phyloP scores from a whole-genome alignment of 2,329 filamentous ascomycete species.

The Trichoderma citrinoviride region DNA sequence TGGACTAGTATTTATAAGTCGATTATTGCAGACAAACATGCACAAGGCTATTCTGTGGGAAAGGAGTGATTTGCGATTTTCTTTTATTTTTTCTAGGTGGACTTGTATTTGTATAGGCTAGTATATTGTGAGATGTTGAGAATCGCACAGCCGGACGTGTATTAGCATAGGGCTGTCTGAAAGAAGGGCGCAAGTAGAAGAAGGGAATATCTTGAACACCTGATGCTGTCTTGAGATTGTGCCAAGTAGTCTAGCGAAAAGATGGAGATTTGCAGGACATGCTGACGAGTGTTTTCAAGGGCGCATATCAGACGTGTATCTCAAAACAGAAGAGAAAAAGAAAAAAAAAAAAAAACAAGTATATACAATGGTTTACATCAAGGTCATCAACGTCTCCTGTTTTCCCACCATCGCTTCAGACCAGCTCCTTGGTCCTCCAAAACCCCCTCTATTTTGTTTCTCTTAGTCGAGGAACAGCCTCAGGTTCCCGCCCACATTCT shows the following conservation, averaged over 20 bases:
- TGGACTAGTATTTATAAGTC: constrained; percentile 18
- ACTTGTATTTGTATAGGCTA: constrained; percentile 15
- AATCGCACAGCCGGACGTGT: constrained; percentile 2
- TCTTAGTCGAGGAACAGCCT: constrained; percentile 65
- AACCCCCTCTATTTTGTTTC: background rate
- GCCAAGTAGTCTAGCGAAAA: no score
- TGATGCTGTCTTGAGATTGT: background rate
- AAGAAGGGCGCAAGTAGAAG: background rate
- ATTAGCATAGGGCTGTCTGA: background rate
- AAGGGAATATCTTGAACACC: background rate
- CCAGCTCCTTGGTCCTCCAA: no score
- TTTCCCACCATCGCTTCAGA: background rate
- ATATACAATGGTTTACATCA: background rate
- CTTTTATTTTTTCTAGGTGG: background rate
- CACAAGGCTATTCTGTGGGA: background rate
- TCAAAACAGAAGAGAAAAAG: background rate
- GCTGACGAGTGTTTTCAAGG: background rate
- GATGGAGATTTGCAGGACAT: background rate
- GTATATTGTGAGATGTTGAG: background rate
- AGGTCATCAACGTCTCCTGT: background rate
- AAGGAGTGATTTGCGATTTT: background rate
- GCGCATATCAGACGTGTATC: background rate
- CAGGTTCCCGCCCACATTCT: constrained; percentile 85
- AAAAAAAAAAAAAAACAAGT: background rate
- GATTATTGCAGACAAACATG: background rate